phyloP scores from a whole-genome alignment of 2,329 filamentous ascomycete genomes.

The Parastagonospora avenae region DNA sequence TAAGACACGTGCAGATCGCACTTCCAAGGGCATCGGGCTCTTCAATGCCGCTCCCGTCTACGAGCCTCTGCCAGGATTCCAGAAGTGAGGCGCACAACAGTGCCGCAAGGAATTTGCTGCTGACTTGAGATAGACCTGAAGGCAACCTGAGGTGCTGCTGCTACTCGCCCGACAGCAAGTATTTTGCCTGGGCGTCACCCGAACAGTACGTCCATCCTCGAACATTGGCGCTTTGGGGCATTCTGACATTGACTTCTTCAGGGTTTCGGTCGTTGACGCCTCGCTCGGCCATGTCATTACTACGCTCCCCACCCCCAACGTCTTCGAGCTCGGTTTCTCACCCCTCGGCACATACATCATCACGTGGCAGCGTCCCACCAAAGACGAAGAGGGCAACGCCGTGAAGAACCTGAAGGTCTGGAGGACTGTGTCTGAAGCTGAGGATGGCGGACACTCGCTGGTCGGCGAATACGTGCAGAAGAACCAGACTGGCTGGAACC shows the following conservation, averaged over 20 bases:
- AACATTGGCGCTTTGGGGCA: not conserved
- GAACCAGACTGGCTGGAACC: constrained; percentile 92
- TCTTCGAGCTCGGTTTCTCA: constrained; percentile 95
- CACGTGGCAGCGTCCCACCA: constrained; percentile 92
- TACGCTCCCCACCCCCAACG: constrained; percentile 76
- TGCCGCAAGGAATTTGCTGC: not conserved
- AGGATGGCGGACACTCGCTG: constrained; percentile 67
- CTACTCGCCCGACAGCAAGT: constrained; percentile 95
- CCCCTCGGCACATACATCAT: constrained; percentile 90
- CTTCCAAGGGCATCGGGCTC: constrained; percentile 93
- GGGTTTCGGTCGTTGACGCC: constrained; percentile 83
- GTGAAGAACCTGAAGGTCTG: constrained; percentile 97
- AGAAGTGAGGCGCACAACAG: constrained; percentile 50
- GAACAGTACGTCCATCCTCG: constrained; percentile 61
- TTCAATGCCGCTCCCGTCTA: constrained; percentile 91
- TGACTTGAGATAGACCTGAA: constrained; percentile 68
- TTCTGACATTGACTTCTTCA: constrained; percentile 36
- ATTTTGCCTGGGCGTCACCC: constrained; percentile 91
- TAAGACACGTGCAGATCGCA: constrained; percentile 66
- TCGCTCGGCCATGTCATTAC: constrained; percentile 75
- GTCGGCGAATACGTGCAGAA: constrained; percentile 95
- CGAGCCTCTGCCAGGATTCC: constrained; percentile 79
- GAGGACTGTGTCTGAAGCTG: constrained; percentile 76
- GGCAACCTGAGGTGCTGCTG: constrained; percentile 92
- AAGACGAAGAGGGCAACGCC: constrained; percentile 92